phyloP scores from a whole-genome alignment of 192 early-diverging fungal species.

The Powellomyces hirtus region DNA sequence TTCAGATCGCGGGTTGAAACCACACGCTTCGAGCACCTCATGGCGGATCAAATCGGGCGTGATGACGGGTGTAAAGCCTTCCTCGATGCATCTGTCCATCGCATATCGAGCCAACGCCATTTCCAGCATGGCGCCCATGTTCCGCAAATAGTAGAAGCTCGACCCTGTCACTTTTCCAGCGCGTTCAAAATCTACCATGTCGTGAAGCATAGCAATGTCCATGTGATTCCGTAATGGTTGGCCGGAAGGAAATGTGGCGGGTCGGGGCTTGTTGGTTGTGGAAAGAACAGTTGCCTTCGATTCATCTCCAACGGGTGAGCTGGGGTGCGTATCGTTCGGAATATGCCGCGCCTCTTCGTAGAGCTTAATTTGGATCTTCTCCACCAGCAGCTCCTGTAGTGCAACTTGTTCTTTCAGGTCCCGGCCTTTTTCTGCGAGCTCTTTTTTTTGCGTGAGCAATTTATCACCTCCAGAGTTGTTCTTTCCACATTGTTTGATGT shows the following conservation, averaged over 20 bases:
- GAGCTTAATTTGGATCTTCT: slow-evolving; percentile 53
- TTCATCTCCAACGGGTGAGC: slow-evolving; percentile 74
- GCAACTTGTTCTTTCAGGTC: slow-evolving; percentile 62
- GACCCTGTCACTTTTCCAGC: slow-evolving; percentile 77
- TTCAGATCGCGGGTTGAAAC: slow-evolving; percentile 80
- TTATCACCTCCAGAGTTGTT: not conserved
- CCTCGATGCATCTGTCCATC: slow-evolving; percentile 64
- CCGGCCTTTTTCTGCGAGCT: slow-evolving; percentile 49
- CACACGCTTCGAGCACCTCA: slow-evolving; percentile 80
- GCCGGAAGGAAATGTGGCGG: slow-evolving; percentile 30
- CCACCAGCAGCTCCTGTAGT: slow-evolving; percentile 45
- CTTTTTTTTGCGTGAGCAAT: no score
- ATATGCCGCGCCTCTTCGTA: slow-evolving; percentile 65
- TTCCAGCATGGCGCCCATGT: slow-evolving; percentile 84
- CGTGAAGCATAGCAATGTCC: slow-evolving; percentile 60
- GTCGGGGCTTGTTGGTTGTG: slow-evolving; percentile 35
- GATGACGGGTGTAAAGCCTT: slow-evolving; percentile 76
- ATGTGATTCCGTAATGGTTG: slow-evolving; percentile 64
- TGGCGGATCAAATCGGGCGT: slow-evolving; percentile 82
- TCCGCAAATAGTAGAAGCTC: slow-evolving; percentile 84
- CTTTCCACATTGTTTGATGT: slow-evolving; percentile 16
- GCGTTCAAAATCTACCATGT: slow-evolving; percentile 77
- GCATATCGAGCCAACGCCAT: slow-evolving; percentile 85
- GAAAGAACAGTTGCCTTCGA: slow-evolving; percentile 56
- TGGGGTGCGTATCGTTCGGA: slow-evolving; percentile 77